These are phyloP conservation scores for Chrysanthemum makinoi DNA, from an alignment of 129 eudicot species.

Conservation along the genomic window DNA sequence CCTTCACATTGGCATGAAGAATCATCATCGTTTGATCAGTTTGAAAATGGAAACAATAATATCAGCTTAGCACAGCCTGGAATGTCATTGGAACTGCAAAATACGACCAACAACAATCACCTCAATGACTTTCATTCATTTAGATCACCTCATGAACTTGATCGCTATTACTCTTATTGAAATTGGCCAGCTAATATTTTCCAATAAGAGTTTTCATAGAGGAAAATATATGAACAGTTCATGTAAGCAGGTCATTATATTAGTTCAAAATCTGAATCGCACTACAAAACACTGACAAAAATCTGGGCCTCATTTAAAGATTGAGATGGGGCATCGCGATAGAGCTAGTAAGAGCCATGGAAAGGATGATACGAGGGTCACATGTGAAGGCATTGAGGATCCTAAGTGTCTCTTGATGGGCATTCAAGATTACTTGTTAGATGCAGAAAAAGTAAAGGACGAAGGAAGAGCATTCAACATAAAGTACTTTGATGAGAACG, in stretches of 20 bases:
- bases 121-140: slow-evolving; percentile 42
- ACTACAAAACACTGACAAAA: slow-evolving; percentile 1
- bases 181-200: not conserved
- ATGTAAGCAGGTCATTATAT: slow-evolving; percentile 11
- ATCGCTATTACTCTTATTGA: slow-evolving; percentile 40
- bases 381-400: slow-evolving; percentile 12
- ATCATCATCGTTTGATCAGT: slow-evolving; percentile 33
- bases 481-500: too few relatives aligned
- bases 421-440: slow-evolving; percentile 8
- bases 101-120: slow-evolving; percentile 28
- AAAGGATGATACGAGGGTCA: slow-evolving; percentile 13
- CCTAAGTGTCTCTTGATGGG: slow-evolving; percentile 15
- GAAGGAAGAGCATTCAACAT: too few relatives aligned
- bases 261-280: slow-evolving; percentile 8
- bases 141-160: slow-evolving; percentile 36
- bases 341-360: not conserved
- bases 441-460: too few relatives aligned
- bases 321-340: not conserved
- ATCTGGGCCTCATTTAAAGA: slow-evolving; percentile 11
- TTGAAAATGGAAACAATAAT: slow-evolving; percentile 29
- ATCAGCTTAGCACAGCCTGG: slow-evolving; percentile 42
- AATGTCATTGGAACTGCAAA: slow-evolving; percentile 32
- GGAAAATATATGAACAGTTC: slow-evolving; percentile 13
- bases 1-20: slow-evolving; percentile 38
- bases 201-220: slow-evolving; percentile 9